Evolutionary conservation across 163 green algal species (phyloP).

Genomic region (Chlamydomonas reinhardtii): DNA sequence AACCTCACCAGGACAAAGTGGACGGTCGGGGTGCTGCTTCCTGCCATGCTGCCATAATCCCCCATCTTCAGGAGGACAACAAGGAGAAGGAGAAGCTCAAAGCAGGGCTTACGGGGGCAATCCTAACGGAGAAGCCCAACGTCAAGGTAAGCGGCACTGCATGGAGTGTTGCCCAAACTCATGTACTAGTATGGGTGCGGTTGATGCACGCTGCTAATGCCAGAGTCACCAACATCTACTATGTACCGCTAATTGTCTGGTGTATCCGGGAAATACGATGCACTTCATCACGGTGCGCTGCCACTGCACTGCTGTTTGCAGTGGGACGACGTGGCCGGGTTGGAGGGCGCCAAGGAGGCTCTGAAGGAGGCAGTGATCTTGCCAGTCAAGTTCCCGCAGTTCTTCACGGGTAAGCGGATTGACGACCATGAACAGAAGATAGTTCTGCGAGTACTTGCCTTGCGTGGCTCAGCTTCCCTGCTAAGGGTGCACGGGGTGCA

Average conservation of each 20-base stretch:
- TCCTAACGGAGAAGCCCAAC: conserved; percentile 97
- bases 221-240: no score
- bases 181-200: not conserved
- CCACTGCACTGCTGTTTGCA: conserved; percentile 19
- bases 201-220: not conserved
- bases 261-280: no score
- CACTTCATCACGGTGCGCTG: no score
- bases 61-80: conserved; percentile 66
- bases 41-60: no score
- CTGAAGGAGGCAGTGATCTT: conserved; percentile 99
- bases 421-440: no score
- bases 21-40: no score
- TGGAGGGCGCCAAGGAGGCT: conserved; percentile 97
- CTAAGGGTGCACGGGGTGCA: no score
- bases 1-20: no score
- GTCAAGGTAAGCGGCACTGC: conserved; percentile 78
- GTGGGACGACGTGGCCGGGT: conserved; percentile 98
- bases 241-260: no score
- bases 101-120: conserved; percentile 77
- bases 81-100: conserved; percentile 91
- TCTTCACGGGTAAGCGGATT: conserved; percentile 76
- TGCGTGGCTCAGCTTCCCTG: no score
- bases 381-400: conserved; percentile 98
- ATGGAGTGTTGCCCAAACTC: not conserved
- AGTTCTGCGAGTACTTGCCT: no score